Evolutionary conservation across 768 basidiomycete genomes (phyloP), one percentile per base, ranked within the genome.

Genomic region (Lactarius quietus): DNA sequence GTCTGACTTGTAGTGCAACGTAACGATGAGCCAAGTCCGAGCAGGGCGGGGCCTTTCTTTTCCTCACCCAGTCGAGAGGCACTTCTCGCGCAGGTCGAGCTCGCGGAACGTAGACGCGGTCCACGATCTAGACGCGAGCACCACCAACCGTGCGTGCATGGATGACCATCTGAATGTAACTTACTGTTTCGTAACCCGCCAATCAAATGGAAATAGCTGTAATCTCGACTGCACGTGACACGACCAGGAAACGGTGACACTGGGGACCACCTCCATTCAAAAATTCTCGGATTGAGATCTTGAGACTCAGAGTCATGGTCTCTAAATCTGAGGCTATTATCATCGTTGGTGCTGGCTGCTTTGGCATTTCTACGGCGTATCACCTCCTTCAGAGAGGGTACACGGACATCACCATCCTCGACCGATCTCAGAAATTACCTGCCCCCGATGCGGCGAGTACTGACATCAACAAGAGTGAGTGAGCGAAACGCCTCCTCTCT

Each of bases 361-460:
- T 95, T 73, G 95, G 95, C 7, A 78, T 92, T 57, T 95, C 93
- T 20, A 90, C 95, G 0, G 95, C 93, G 1, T 82, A 86, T 69
- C 86, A 92, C 73, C 85, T 96, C 59, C 79, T 95, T 57, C 74
- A 78, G 61, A 78, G 86, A 65, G 88, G 90, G 20, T 94, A 87
- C 75, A 80, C 75, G 18, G 72, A 87, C 63, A 82, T 96, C 67
- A 91, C 86, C 0, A 76, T 97, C 8, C 79, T 96, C 57, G 95
- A 96, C 73, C 82, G 87, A 68, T 84, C 90, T 8, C 71, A 73
- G 1, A 76, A 77, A 3, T 72, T 95, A 4, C 95, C 95, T 3
- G 92, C 95, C 1, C 82, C 84, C 3, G 94, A 96, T 72, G 92
- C 89, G 10, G 91, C 94, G 1, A 84, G 84, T 64, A 82, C 81